Percentiles rank a stretch among this genome's conserved stretches.
phyloP scores from a whole-genome alignment of 805 yeast species.

The Metschnikowia chrysomelidarum region DNA sequence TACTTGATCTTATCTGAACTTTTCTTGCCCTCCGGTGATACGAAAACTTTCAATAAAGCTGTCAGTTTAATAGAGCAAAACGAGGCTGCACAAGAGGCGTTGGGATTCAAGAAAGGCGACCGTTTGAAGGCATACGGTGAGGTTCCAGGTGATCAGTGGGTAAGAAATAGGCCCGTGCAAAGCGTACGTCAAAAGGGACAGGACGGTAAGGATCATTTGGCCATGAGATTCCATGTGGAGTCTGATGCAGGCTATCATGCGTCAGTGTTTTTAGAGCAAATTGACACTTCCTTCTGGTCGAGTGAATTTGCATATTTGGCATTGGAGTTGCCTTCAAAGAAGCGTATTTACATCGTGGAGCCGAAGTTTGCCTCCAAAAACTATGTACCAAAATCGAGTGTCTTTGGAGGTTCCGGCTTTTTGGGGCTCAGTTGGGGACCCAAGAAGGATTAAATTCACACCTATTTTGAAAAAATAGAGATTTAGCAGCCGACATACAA shows the following conservation, averaged over 20 bases:
- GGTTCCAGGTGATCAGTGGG: constrained; percentile 69
- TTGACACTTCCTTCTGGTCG: constrained; percentile 61
- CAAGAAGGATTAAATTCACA: constrained; percentile 47
- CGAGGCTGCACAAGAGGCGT: constrained; percentile 52
- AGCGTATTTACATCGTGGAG: constrained; percentile 65
- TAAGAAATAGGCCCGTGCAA: constrained; percentile 81
- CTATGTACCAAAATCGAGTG: constrained; percentile 35
- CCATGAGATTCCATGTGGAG: constrained; percentile 86
- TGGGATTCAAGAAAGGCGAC: constrained; percentile 53
- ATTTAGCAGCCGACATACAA: too few relatives aligned
- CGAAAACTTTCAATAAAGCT: constrained; percentile 85
- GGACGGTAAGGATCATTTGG: constrained; percentile 75
- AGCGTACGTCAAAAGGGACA: constrained; percentile 64
- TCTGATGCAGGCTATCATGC: constrained; percentile 62
- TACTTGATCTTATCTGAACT: constrained; percentile 78
- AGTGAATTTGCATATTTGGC: constrained; percentile 73
- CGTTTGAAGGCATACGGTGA: constrained; percentile 86
- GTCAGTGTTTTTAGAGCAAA: constrained; percentile 75
- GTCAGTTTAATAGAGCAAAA: constrained; percentile 73
- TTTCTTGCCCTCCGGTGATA: constrained; percentile 87
- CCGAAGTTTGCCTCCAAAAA: constrained; percentile 50
- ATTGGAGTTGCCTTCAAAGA: constrained; percentile 70
- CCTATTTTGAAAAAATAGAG: background rate
- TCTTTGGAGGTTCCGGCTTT: constrained; percentile 51
- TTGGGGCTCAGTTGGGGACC: constrained; percentile 89